A percentile compares a stretch with the other conserved stretches of the same genome.
phyloP scores from a whole-genome alignment of 2,329 filamentous ascomycete genomes.

The Thelonectria blattea region DNA sequence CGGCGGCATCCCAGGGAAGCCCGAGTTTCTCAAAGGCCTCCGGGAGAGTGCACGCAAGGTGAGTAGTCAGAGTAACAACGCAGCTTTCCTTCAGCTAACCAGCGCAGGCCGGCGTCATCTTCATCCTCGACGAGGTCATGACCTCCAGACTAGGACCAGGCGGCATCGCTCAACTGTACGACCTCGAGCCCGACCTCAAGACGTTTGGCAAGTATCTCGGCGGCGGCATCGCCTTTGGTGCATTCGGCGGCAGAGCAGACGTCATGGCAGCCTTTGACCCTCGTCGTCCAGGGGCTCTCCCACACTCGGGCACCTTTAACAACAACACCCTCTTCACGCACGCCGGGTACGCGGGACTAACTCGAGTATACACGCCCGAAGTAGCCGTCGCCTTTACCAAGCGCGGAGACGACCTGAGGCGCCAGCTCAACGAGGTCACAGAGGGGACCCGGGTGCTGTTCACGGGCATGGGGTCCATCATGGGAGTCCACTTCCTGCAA shows the following conservation, averaged over 20 bases:
- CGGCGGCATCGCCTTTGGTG: slow-evolving; percentile 70
- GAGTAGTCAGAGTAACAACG: neutral
- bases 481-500: slow-evolving; percentile 45
- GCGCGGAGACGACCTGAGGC: slow-evolving; percentile 40
- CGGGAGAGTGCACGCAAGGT: slow-evolving; percentile 52
- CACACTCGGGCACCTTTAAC: slow-evolving; percentile 70
- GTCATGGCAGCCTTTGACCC: slow-evolving; percentile 67
- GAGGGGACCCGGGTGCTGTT: slow-evolving; percentile 46
- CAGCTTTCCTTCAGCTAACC: neutral
- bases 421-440: slow-evolving; percentile 40
- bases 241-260: slow-evolving; percentile 65
- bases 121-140: slow-evolving; percentile 77
- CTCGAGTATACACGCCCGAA: slow-evolving; percentile 44
- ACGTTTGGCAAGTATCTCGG: slow-evolving; percentile 72
- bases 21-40: slow-evolving; percentile 59
- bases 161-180: slow-evolving; percentile 53
- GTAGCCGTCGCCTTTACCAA: slow-evolving; percentile 41
- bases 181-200: slow-evolving; percentile 63
- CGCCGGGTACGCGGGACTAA: slow-evolving; percentile 53
- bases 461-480: slow-evolving; percentile 46
- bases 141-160: slow-evolving; percentile 62
- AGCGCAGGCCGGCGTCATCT: slow-evolving; percentile 55
- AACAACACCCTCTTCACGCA: slow-evolving; percentile 69
- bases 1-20: slow-evolving; percentile 59
- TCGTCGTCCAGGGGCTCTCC: slow-evolving; percentile 45